These are phyloP conservation scores for Fusarium duplospermum DNA, from an alignment of 2,329 filamentous ascomycete species.

Conservation along the genomic window DNA sequence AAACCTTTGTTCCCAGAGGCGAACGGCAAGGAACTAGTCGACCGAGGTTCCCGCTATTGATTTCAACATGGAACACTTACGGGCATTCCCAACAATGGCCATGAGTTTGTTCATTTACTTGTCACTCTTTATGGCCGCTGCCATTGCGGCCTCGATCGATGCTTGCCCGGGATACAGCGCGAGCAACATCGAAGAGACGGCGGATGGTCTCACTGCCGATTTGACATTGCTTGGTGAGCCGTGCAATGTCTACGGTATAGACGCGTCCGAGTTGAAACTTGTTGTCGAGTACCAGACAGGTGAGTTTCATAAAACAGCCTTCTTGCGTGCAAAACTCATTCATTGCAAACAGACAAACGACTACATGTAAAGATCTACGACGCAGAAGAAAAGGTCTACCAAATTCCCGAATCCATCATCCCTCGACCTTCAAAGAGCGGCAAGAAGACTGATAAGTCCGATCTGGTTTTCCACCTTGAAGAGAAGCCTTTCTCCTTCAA, in stretches of 20 bases:
- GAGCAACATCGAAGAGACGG: neutral
- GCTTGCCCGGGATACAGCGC: slow-evolving; percentile 2
- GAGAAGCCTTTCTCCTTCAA: neutral
- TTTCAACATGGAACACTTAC: neutral
- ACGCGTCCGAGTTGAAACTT: neutral
- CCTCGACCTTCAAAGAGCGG: neutral
- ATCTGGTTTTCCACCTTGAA: neutral
- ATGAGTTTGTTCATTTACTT: neutral
- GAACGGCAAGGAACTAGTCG: neutral
- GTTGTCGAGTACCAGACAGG: slow-evolving; percentile 2
- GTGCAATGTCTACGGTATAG: slow-evolving; percentile 3
- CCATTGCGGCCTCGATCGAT: neutral
- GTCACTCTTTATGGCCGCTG: neutral
- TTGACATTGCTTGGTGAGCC: neutral
- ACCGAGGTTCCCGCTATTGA: neutral
- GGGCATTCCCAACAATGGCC: neutral
- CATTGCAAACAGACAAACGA: neutral
- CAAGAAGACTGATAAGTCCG: neutral
- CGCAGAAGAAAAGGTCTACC: neutral
- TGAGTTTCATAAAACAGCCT: neutral
- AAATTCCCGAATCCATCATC: slow-evolving; percentile 3
- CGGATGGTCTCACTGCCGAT: neutral
- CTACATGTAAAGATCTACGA: neutral
- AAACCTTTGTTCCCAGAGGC: neutral
- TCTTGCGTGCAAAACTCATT: neutral